Evolutionary conservation across 2,329 filamentous ascomycete species (phyloP).

Genomic region (Bertia moriformis): DNA sequence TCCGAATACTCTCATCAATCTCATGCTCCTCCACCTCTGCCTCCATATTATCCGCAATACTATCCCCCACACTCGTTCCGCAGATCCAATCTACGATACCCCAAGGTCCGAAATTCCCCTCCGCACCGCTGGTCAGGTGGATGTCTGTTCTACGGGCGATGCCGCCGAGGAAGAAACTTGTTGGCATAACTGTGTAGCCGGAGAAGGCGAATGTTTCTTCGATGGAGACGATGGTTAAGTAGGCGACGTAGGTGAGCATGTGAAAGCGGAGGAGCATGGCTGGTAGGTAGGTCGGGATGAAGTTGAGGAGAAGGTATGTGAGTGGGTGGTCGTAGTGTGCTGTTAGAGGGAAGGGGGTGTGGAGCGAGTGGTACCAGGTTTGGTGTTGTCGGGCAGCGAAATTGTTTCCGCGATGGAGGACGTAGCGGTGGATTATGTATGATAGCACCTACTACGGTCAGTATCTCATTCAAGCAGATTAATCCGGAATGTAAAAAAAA

Average conservation of each 20-base stretch:
- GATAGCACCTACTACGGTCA: neutral
- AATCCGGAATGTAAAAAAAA: neutral
- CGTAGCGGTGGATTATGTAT: neutral
- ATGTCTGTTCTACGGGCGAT: constrained; percentile 40
- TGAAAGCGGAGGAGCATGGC: constrained; percentile 42
- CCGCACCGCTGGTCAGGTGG: constrained; percentile 31
- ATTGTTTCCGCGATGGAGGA: neutral
- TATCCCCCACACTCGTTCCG: neutral
- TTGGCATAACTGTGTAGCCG: constrained; percentile 41
- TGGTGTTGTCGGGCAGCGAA: constrained; percentile 21
- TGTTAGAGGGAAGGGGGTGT: constrained; percentile 35
- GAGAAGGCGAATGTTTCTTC: constrained; percentile 46
- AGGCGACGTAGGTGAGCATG: constrained; percentile 40
- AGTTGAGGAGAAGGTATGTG: constrained; percentile 33
- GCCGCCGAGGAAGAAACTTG: constrained; percentile 38
- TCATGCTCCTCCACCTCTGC: neutral
- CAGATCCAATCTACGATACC: constrained; percentile 26
- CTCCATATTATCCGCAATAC: neutral
- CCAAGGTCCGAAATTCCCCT: constrained; percentile 27
- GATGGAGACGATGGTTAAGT: constrained; percentile 35
- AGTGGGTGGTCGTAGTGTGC: constrained; percentile 47
- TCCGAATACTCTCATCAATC: neutral
- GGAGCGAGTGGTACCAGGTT: constrained; percentile 38
- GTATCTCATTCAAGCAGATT: neutral
- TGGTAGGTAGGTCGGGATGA: constrained; percentile 39